These are phyloP conservation scores for Eucalyptus coolabah DNA, from an alignment of 345 rosid genomes.

Conservation along the genomic window DNA sequence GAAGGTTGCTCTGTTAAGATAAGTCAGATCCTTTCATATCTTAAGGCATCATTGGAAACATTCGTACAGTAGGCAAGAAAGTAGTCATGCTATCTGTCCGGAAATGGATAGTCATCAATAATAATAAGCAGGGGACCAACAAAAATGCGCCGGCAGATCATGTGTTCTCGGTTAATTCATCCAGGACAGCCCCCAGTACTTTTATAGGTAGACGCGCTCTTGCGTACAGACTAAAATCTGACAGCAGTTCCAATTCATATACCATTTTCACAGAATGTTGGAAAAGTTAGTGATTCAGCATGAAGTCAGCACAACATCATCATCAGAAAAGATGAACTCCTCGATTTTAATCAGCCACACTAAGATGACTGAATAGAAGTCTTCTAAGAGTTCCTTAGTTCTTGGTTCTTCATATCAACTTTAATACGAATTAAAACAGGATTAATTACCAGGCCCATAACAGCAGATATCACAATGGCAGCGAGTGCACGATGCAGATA, in stretches of 20 bases:
- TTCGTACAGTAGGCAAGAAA: not conserved
- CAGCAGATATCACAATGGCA: slow-evolving; percentile 91
- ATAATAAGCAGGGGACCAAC: not conserved
- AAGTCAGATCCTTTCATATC: not conserved
- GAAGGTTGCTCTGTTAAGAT: not conserved
- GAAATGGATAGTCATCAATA: not conserved
- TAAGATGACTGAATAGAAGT: not conserved
- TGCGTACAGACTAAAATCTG: not conserved
- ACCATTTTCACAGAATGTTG: not conserved
- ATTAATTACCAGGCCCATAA: slow-evolving; percentile 77
- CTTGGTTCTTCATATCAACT: not conserved
- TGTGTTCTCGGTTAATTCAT: not conserved
- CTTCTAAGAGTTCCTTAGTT: not conserved
- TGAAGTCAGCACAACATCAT: not conserved
- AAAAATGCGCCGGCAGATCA: not conserved
- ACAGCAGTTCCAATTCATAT: not conserved
- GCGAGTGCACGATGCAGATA: slow-evolving; percentile 77
- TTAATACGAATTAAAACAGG: not conserved
- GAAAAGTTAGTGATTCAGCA: not conserved
- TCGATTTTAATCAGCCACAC: not conserved
- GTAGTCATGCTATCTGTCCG: not conserved
- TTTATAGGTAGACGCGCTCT: not conserved
- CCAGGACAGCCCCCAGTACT: not conserved
- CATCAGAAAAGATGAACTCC: not conserved
- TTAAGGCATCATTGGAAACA: not conserved